These are phyloP conservation scores for Gyromitra esculenta DNA, from an alignment of 2,329 filamentous ascomycete species.

Conservation along the genomic window DNA sequence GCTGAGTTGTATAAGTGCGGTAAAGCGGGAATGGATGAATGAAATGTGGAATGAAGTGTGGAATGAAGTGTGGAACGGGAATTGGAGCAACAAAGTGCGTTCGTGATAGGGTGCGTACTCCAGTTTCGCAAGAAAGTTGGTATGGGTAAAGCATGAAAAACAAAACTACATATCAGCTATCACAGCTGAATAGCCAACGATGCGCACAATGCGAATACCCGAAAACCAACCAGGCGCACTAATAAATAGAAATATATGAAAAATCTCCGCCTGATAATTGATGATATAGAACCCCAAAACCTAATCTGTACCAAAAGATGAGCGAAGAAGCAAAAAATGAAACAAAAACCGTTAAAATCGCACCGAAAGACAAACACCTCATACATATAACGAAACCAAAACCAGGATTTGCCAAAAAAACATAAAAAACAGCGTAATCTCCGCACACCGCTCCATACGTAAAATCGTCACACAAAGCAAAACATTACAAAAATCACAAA, in stretches of 20 bases:
- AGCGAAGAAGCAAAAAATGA: constrained; percentile 30
- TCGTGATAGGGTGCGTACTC: constrained; percentile 37
- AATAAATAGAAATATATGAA: constrained; percentile 30
- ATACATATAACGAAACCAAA: constrained; percentile 41
- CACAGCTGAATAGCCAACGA: constrained; percentile 30
- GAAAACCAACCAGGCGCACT: constrained; percentile 29
- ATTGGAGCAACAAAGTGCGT: constrained; percentile 35
- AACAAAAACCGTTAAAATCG: constrained; percentile 25
- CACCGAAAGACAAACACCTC: constrained; percentile 44
- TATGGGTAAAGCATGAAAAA: constrained; percentile 37
- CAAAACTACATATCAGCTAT: constrained; percentile 43
- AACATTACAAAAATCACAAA: constrained; percentile 24
- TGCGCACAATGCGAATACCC: constrained; percentile 38
- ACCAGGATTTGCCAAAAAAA: constrained; percentile 15
- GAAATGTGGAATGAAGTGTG: too few species aligned
- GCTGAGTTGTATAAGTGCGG: constrained; percentile 13
- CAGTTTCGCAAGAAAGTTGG: constrained; percentile 35
- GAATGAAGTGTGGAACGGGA: constrained; percentile 17
- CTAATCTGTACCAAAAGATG: constrained; percentile 39
- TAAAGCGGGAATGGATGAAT: background rate
- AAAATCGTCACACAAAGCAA: constrained; percentile 34
- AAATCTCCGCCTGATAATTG: constrained; percentile 35
- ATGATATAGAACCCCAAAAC: constrained; percentile 37
- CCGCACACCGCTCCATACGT: constrained; percentile 21
- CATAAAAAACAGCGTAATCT: constrained; percentile 23